These are phyloP conservation scores for Emergomyces orientalis DNA, from an alignment of 2,329 filamentous ascomycete species.

Conservation along the genomic window DNA sequence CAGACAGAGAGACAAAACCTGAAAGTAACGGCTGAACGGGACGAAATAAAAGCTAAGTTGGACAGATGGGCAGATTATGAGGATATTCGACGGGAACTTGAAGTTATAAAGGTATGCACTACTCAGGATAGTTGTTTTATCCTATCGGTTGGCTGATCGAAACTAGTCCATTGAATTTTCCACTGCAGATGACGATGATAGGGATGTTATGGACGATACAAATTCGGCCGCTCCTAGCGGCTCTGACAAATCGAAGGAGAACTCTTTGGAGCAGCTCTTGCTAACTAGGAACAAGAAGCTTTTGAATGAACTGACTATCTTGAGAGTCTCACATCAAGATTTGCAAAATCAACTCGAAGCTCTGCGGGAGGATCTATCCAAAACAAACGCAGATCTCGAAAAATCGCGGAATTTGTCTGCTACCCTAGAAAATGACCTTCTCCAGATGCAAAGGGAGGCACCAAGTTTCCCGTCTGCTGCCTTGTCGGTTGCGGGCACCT, in stretches of 20 bases:
- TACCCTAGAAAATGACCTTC: slow-evolving; percentile 84
- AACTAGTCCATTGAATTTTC: slow-evolving; percentile 82
- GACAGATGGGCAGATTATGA: slow-evolving; percentile 91
- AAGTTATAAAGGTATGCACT: slow-evolving; percentile 65
- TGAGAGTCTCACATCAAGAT: slow-evolving; percentile 90
- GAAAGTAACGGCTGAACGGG: slow-evolving; percentile 68
- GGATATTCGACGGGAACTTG: slow-evolving; percentile 88
- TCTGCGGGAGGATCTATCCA: slow-evolving; percentile 73
- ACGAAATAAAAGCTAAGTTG: slow-evolving; percentile 68
- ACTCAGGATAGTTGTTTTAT: neutral
- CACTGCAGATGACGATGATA: slow-evolving; percentile 67
- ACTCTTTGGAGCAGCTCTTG: slow-evolving; percentile 82
- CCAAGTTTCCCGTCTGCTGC: slow-evolving; percentile 71
- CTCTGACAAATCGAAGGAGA: slow-evolving; percentile 53
- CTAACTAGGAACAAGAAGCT: slow-evolving; percentile 94
- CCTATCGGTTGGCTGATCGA: slow-evolving; percentile 11
- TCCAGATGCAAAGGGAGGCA: slow-evolving; percentile 75
- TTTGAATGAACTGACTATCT: slow-evolving; percentile 80
- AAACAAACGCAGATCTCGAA: slow-evolving; percentile 76
- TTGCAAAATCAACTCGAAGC: slow-evolving; percentile 69
- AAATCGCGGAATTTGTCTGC: slow-evolving; percentile 74
- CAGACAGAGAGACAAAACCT: slow-evolving; percentile 70
- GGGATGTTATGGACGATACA: slow-evolving; percentile 30
- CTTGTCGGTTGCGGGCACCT: slow-evolving; percentile 87
- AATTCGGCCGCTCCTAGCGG: slow-evolving; percentile 38